phyloP scores from a whole-genome alignment of 768 basidiomycete species.

The Russula lepida region DNA sequence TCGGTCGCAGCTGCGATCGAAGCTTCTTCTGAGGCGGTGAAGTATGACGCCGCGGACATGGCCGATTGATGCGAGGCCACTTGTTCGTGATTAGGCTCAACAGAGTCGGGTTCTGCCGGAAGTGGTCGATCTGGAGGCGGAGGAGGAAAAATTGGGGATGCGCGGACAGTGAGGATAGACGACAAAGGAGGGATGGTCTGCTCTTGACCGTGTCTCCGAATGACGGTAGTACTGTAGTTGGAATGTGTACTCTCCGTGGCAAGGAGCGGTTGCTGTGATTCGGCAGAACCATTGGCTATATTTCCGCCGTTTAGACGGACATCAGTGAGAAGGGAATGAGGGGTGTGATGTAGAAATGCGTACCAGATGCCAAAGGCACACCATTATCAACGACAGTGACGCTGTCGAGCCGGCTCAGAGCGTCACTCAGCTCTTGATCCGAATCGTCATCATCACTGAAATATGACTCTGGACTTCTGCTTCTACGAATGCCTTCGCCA shows the following conservation, averaged over 20 bases:
- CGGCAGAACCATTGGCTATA: neutral
- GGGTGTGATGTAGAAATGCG: neutral
- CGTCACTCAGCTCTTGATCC: conserved; percentile 61
- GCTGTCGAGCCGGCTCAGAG: conserved; percentile 44
- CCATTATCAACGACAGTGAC: conserved; percentile 41
- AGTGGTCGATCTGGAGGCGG: conserved; percentile 4
- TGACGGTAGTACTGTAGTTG: conserved; percentile 64
- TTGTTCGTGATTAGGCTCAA: conserved; percentile 7
- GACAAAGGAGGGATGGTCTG: conserved; percentile 28
- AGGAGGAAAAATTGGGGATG: conserved; percentile 7
- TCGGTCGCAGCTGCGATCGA: conserved; percentile 64
- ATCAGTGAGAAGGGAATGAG: neutral
- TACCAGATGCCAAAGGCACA: conserved; percentile 9
- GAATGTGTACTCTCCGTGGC: conserved; percentile 39
- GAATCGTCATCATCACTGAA: conserved; percentile 46
- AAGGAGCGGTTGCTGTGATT: conserved; percentile 42
- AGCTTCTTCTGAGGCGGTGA: conserved; percentile 46
- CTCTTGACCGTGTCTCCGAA: conserved; percentile 40
- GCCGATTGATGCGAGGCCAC: conserved; percentile 3
- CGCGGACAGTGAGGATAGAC: conserved; percentile 48
- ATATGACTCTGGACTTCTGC: conserved; percentile 26
- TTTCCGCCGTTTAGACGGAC: neutral
- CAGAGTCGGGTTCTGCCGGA: conserved; percentile 17
- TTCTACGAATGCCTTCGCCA: conserved; percentile 46
- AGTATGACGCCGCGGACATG: conserved; percentile 39